Conservation (phyloP, 1,139 yeast species). For the Pichia sp. region DNA sequence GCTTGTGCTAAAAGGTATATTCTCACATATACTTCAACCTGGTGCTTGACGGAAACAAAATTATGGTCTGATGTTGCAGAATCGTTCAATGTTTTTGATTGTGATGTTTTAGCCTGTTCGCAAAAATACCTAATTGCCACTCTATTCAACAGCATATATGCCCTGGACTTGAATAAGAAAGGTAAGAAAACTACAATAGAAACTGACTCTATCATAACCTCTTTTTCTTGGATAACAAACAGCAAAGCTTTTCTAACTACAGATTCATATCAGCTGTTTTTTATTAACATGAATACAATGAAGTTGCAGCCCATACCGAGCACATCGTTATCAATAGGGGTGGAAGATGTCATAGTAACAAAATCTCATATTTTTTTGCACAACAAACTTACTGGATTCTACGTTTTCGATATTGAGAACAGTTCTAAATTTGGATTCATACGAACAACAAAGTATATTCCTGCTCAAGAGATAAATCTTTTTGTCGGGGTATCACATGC, state of each 20-base stretch:
- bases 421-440: neutral
- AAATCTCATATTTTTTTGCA: neutral
- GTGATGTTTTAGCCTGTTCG: neutral
- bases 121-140: neutral
- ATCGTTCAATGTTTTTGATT: neutral
- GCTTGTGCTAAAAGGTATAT: neutral
- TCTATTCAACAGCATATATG: neutral
- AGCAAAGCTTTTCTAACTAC: neutral
- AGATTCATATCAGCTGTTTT: neutral
- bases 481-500: slow-evolving; percentile 2
- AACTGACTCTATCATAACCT: neutral
- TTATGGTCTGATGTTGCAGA: neutral
- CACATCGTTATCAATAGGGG: neutral
- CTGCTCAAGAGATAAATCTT: slow-evolving; percentile 3
- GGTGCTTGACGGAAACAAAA: neutral
- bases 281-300: neutral
- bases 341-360: neutral
- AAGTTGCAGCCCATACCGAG: neutral
- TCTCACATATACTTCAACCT: neutral
- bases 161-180: neutral
- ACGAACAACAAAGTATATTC: neutral
- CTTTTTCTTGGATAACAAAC: neutral
- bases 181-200: neutral
- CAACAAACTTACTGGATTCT: slow-evolving; percentile 2
- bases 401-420: neutral